These are phyloP conservation scores for Hibiscus tridactylites DNA, from an alignment of 345 rosid species.

Conservation along the genomic window DNA sequence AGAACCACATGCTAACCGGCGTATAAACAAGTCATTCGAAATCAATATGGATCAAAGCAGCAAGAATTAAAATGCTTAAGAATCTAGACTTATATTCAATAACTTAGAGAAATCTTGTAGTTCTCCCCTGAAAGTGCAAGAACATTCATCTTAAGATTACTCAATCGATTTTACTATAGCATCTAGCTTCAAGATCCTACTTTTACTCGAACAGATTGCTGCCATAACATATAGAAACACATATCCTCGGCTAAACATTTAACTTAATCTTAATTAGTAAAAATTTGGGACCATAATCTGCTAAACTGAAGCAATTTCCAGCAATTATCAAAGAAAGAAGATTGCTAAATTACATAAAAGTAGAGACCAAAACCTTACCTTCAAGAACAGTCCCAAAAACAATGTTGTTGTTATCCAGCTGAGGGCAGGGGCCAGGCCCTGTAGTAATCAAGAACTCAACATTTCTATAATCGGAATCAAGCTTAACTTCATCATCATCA, in stretches of 20 bases:
- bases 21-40: not conserved
- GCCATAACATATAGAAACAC: not conserved
- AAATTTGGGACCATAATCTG: not conserved
- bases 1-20: not conserved
- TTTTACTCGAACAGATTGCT: not conserved
- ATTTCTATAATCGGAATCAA: slow-evolving; percentile 65
- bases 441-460: slow-evolving; percentile 88
- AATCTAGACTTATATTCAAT: not conserved
- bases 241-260: not conserved
- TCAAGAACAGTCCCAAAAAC: slow-evolving; percentile 83
- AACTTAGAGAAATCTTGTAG: not conserved
- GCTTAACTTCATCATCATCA: slow-evolving; percentile 63
- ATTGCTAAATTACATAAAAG: not conserved
- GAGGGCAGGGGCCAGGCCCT: slow-evolving; percentile 85
- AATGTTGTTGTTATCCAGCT: slow-evolving; percentile 67
- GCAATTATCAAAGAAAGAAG: too few species aligned
- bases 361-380: slow-evolving; percentile 32
- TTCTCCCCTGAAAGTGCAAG: not conserved
- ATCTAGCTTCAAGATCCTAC: too few species aligned
- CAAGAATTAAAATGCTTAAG: not conserved
- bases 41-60: not conserved
- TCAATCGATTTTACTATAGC: not conserved
- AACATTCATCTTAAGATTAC: not conserved
- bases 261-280: not conserved
- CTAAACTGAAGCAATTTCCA: not conserved